A percentile compares a stretch with the other conserved stretches of the same genome.
Conservation (phyloP, 139 green algal species). For the Coccomyxa sp. region DNA sequence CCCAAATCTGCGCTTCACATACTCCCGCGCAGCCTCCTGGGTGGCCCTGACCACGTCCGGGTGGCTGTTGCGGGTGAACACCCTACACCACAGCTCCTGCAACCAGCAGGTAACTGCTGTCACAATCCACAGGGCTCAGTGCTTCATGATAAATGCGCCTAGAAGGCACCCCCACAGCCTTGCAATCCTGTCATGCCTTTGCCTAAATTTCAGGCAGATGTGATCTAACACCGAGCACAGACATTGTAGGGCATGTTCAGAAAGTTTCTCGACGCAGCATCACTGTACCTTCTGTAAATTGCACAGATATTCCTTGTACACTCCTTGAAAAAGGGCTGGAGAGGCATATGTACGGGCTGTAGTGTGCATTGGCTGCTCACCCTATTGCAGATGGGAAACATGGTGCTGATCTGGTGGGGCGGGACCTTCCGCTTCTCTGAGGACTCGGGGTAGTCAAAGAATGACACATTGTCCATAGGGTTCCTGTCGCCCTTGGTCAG, state of each 20-base stretch:
- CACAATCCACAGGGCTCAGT: not conserved
- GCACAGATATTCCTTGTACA: not conserved
- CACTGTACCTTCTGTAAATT: not conserved
- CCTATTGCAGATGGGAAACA: constrained; percentile 17
- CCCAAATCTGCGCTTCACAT: too few species aligned
- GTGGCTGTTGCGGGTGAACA: constrained; percentile 39
- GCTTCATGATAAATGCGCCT: not conserved
- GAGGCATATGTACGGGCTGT: not conserved
- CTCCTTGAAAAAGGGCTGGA: not conserved
- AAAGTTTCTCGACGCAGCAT: not conserved
- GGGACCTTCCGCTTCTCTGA: constrained; percentile 27
- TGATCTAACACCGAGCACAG: not conserved
- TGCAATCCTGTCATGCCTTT: not conserved
- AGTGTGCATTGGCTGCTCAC: not conserved
- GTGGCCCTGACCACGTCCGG: constrained; percentile 17
- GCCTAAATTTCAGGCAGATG: not conserved
- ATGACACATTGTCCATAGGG: constrained; percentile 56
- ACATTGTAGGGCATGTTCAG: not conserved
- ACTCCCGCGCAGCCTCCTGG: too few species aligned
- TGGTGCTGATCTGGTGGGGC: constrained; percentile 29
- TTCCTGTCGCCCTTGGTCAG: constrained; percentile 42
- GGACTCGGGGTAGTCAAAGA: constrained; percentile 41
- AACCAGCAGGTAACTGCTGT: not conserved
- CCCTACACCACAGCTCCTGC: constrained; percentile 45
- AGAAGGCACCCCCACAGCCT: not conserved